Evolutionary conservation across 106 monocot genomes (phyloP), one percentile per base, ranked within the genome.

Genomic region (Allium fistulosum): DNA sequence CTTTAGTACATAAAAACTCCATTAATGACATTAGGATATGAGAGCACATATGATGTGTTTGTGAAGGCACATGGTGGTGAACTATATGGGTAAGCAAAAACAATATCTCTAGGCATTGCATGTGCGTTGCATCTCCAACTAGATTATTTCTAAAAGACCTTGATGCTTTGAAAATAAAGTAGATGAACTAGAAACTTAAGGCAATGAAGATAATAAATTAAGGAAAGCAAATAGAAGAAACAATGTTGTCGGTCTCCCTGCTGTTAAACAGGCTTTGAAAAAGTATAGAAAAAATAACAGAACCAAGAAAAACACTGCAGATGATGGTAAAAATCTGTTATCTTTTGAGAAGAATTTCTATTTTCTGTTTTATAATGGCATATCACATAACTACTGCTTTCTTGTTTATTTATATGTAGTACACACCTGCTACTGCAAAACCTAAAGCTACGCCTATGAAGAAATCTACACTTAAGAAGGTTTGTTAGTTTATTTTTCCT

Each of bases 41-140:
- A 92, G 62, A 80, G 75, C 70, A 84, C 53, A 73, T 92, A 92
- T 48, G 96, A 92, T 70, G 84, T 96, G 22, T 96, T 96, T 65
- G 80, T 96, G 11, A 96, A 96, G 80, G 84, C 88, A 61, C 86
- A 88, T 61, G 91, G 96, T 0, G 96, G 96, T 37, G 96, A 92
- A 37, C 82, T 96, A 17, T 81, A 86, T 9, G 96, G 96, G 59
- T 92, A 96, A 61, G 83, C 96, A 57, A 91, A 96, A 72, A 92
- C n/a, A 10, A 86, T 96, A 67, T 92, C 87, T 58, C 78, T 96
- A 11, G 96, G 96, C 26, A 83, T 96, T 26, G 85, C 96, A 51
- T 85, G 96, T 11, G 91, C 96, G 37, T 78, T 96, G 57, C 80
- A 11, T 61, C 88, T 1, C 78, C 72, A 1, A 86, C 56, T 18